Evolutionary conservation across 1,284 basidiomycete species (phyloP).

Genomic region (Coniophora puteana): DNA sequence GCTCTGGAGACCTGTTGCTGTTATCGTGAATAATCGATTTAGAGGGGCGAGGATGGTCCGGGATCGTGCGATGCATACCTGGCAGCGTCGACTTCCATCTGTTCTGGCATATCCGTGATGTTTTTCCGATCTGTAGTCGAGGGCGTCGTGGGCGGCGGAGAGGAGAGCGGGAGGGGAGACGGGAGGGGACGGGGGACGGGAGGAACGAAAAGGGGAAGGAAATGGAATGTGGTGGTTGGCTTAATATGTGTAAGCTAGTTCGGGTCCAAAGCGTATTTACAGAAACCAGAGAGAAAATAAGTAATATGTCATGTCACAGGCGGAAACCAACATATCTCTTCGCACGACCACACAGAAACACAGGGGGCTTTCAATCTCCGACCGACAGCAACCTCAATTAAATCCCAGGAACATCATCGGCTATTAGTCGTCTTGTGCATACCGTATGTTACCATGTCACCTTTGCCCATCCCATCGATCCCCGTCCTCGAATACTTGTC

Average conservation of each 20-base stretch:
- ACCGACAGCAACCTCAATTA: conserved; percentile 23
- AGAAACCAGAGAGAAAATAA: conserved; percentile 34
- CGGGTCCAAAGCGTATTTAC: conserved; percentile 35
- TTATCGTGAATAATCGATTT: no score
- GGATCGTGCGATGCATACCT: conserved; percentile 13
- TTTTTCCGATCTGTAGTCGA: not conserved
- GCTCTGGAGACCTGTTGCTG: no score
- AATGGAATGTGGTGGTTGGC: conserved; percentile 14
- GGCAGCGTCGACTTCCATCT: conserved; percentile 17
- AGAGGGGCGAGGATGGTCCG: conserved; percentile 2
- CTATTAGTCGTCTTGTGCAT: no score
- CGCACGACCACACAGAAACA: conserved; percentile 31
- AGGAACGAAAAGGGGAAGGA: conserved; percentile 14
- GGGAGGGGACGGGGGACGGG: conserved; percentile 7
- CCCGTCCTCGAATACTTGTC: no score
- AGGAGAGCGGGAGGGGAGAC: conserved; percentile 1
- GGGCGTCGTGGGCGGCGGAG: conserved; percentile 5
- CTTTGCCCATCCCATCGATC: no score
- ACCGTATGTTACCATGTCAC: no score
- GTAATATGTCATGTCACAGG: conserved; percentile 39
- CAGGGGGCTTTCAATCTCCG: conserved; percentile 16
- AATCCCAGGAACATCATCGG: conserved; percentile 27
- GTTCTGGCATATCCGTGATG: conserved; percentile 9
- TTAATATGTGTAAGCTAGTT: conserved; percentile 35
- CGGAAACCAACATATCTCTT: conserved; percentile 34